Conservation (phyloP, 2,329 filamentous ascomycete species). For the Pseudonectria buxi region DNA sequence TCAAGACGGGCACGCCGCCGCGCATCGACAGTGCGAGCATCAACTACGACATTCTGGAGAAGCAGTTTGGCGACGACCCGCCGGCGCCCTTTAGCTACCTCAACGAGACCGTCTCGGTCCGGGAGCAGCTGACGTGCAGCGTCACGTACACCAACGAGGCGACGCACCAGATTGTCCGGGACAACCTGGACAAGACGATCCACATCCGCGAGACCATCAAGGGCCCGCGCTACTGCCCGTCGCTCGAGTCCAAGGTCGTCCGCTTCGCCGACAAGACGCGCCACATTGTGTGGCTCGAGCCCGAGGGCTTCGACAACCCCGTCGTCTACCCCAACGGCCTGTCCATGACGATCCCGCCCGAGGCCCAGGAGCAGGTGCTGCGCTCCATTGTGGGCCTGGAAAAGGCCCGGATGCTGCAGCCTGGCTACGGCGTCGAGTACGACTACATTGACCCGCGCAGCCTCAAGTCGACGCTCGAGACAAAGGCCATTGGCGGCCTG, state of each 20-base stretch:
- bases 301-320: constrained; percentile 85
- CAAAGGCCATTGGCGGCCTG: constrained; percentile 80
- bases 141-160: constrained; percentile 79
- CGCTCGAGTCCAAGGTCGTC: constrained; percentile 88
- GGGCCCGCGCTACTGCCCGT: constrained; percentile 91
- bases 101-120: constrained; percentile 68
- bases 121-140: constrained; percentile 79
- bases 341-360: constrained; percentile 90
- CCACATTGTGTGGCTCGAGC: constrained; percentile 95
- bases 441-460: constrained; percentile 95
- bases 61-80: constrained; percentile 75
- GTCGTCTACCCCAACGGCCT: constrained; percentile 95
- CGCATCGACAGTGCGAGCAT: constrained; percentile 77
- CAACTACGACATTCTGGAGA: constrained; percentile 64
- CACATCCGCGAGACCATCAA: constrained; percentile 95
- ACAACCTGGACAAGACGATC: constrained; percentile 90
- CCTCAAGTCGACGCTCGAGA: constrained; percentile 83
- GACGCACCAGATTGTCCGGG: constrained; percentile 76
- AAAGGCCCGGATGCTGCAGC: constrained; percentile 83
- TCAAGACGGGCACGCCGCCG: constrained; percentile 95
- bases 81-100: constrained; percentile 89
- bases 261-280: constrained; percentile 72
- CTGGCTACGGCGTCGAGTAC: constrained; percentile 96
- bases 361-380: constrained; percentile 79
- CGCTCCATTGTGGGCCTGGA: constrained; percentile 84